phyloP scores from a whole-genome alignment of 78 protist genomes.

The slime mould (Dictyostelium discoideum) region dicty_2.7 NC_007089.4:5081001-5081500 shows the following conservation, averaged over 20 bases:
- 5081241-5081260: background rate
- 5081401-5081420: no score
- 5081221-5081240: background rate
- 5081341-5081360: background rate
- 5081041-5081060: no score
- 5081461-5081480: no score
- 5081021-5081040: background rate
- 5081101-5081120: no score
- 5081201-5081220: background rate
- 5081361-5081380: background rate
- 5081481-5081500: no score
- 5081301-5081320: background rate
- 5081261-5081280: background rate
- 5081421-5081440: no score
- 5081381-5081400: no score
- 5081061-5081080: no score
- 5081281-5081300: background rate
- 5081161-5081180: background rate
- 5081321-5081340: background rate
- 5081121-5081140: background rate
- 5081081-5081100: background rate
- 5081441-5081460: no score
- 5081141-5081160: background rate
- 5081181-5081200: background rate
- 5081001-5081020: background rate